Evolutionary conservation across 805 yeast genomes (phyloP), one percentile per base, ranked within the genome.

Genomic region (Limtongia smithiae): DNA sequence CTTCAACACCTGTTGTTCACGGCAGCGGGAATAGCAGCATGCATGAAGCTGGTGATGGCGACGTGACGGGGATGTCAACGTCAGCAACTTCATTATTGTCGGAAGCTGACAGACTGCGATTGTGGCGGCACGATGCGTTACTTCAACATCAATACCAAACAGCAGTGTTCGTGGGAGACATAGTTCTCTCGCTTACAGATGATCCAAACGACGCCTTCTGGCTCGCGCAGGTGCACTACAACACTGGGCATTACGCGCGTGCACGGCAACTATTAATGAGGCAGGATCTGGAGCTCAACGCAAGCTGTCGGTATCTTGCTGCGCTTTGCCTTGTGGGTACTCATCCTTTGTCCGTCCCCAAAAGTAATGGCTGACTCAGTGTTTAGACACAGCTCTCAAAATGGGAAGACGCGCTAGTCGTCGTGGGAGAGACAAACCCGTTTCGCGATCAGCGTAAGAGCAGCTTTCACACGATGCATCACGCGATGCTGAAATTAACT

Each of bases 151-250:
- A 89, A 55, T 86, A 86, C 65, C 75, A 76, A 37, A 87, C 97
- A 0, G 97, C 97, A 0, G 91, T 84, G 60, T 88, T 81, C 64
- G 78, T 93, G 24, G 97, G 96, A 14, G 96, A 93, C 68, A 91
- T 90, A 61, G 86, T 93, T 6, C 74, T 87, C 36, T 78, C 89
- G 1, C 69, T 93, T 52, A 89, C 97, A 6, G 57, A 62, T 51
- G 96, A 90, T 62, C 85, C 96, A 12, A 86, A 83, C 62, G 97
- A 91, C 65, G 96, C 96, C 9, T 91, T 88, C 66, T 90, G 97
- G 96, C 73, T 91, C 27, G 96, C 96, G 0, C 96, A 91, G 69
- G 95, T 85, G 3, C 81, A 84, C 65, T 87, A 80, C 65, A 72
- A 81, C 48, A 80, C 79, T 48, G 91, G 91, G 9, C 79, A 85